These are phyloP conservation scores for Musa acuminata DNA, from an alignment of 176 grass and related monocot species.

Conservation along the genomic window DNA sequence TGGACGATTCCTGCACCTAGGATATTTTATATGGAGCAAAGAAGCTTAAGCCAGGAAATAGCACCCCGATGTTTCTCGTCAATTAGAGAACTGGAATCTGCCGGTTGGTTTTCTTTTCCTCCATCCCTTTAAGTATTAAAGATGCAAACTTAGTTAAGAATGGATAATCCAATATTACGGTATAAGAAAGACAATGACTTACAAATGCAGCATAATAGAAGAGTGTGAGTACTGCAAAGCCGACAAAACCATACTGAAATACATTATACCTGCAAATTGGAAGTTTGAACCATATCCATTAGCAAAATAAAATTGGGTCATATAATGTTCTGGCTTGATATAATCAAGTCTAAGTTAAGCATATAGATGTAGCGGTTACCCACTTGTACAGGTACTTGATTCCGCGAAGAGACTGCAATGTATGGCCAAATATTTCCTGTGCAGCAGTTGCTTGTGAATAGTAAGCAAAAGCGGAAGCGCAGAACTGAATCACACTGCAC, in stretches of 20 bases:
- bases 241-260: conserved; percentile 94
- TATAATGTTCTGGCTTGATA: no score
- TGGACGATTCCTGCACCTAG: background rate
- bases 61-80: background rate
- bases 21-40: background rate
- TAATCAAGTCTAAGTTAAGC: background rate
- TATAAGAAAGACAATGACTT: conserved; percentile 23
- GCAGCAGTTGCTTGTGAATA: conserved; percentile 98
- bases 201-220: conserved; percentile 83
- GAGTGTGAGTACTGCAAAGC: conserved; percentile 74
- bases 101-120: conserved; percentile 9
- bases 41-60: background rate
- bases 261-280: conserved; percentile 65
- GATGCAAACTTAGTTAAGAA: conserved; percentile 2
- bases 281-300: background rate
- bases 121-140: conserved; percentile 50
- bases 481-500: conserved; percentile 96
- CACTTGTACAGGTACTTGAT: conserved; percentile 99
- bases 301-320: background rate
- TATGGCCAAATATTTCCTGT: conserved; percentile 97
- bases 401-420: conserved; percentile 79
- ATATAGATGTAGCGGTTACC: background rate
- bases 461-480: conserved; percentile 83
- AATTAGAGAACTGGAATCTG: conserved; percentile 3
- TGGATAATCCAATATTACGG: background rate